Base-by-base conservation (phyloP, 192 early-diverging fungal genomes). In the Lobosporangium transversale region DNA sequence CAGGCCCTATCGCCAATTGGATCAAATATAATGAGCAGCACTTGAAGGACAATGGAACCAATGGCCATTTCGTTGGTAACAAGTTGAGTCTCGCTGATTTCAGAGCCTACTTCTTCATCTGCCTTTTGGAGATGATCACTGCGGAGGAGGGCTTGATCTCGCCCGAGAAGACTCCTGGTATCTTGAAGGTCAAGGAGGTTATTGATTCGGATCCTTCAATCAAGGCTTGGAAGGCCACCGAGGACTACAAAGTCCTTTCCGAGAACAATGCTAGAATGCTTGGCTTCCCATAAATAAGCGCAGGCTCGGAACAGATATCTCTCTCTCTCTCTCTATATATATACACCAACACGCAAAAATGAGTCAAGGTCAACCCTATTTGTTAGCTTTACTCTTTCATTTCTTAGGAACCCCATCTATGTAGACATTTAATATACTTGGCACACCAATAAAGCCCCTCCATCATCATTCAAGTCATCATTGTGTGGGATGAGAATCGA, bases 41-140 rank as follows among this genome's bases (percentile, higher is more conserved):
- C 21, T 54, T 86, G 52, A 37, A 21, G 14, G 70, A 74, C 37
- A 88, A 88, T 53, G 86, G 86, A n/a, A 56, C 70, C 36, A 88
- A 74, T 36, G 84, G 87, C 1, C 85, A 88, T 50, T 88, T 84
- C 45, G 76, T 88, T 62, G 85, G 85, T 43, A 62, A 70, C 60
- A 62, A 78, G 42, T 58, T 52, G 5, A 76, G 82, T 0, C 73
- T 84, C 26, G 75, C 70, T 1, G 87, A 89, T 50, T 29, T 85
- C 27, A 57, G 35, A 54, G 51, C 53, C 12, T 29, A 10, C 6
- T 26, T 43, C 2, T 0, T 63, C 15, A n/a, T n/a, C n/a, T n/a
- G n/a, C n/a, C n/a, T n/a, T n/a, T 15, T 71, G 14, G 36, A 3
- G 4, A 33, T 71, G 4, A 51, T 71, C 36, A 42, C 58, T 0